These are phyloP conservation scores for Trypanosoma brucei DNA, from an alignment of 208 protist species.

Conservation along the genomic window DNA sequence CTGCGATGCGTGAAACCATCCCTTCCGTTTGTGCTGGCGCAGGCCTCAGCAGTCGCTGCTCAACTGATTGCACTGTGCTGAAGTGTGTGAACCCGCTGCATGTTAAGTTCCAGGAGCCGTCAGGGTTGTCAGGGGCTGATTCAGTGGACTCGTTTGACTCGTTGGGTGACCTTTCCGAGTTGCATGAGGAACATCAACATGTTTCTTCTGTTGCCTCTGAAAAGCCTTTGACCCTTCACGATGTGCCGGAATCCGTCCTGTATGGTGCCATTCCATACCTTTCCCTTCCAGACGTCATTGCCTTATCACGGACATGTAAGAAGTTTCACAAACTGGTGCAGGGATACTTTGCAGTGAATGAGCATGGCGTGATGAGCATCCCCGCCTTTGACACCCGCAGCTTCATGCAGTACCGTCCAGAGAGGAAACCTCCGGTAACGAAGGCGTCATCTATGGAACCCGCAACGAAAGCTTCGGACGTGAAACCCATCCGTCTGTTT, in stretches of 20 bases:
- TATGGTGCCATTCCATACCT: constrained; percentile 9
- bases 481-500: constrained; percentile 13
- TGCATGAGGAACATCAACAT: too few species aligned
- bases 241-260: constrained; percentile 8
- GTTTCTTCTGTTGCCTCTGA: neutral
- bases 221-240: neutral
- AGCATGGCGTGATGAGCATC: constrained; percentile 17
- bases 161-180: neutral
- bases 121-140: neutral
- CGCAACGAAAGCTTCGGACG: neutral
- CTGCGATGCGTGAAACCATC: neutral
- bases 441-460: neutral
- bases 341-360: constrained; percentile 14
- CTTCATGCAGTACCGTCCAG: neutral
- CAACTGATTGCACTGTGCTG: neutral
- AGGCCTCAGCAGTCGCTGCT: neutral
- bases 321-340: neutral
- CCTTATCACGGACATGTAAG: constrained; percentile 9
- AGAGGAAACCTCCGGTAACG: neutral
- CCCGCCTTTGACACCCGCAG: constrained; percentile 15
- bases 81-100: neutral
- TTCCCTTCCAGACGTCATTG: constrained; percentile 12
- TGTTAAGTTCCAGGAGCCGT: neutral
- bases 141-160: neutral
- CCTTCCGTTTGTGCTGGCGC: neutral